phyloP scores from a whole-genome alignment of 1,139 yeast genomes.

The Protomyces lactucae-debilis region DNA sequence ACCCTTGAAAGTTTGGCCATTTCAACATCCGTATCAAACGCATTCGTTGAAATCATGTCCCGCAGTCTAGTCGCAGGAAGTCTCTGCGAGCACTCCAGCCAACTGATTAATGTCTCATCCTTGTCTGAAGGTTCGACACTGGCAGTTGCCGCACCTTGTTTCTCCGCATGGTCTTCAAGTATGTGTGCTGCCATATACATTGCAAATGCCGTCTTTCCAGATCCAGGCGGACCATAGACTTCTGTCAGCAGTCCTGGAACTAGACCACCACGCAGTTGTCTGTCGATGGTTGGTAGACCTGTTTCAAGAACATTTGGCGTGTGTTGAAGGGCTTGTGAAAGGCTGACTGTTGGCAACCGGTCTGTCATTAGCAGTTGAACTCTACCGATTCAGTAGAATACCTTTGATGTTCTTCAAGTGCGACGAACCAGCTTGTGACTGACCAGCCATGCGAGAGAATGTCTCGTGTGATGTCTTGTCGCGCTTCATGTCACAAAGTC shows the following conservation, averaged over 20 bases:
- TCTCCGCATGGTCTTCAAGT: neutral
- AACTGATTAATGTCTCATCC: neutral
- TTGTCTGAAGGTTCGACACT: neutral
- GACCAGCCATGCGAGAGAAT: neutral
- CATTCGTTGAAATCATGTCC: neutral
- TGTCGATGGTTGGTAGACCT: constrained; percentile 9
- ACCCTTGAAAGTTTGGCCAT: neutral
- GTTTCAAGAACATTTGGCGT: neutral
- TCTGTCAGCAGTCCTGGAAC: constrained; percentile 23
- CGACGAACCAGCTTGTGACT: neutral
- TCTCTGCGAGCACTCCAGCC: constrained; percentile 14
- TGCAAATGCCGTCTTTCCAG: constrained; percentile 28
- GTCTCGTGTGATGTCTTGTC: neutral
- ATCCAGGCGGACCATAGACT: constrained; percentile 27
- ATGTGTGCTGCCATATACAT: constrained; percentile 15
- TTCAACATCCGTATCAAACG: neutral
- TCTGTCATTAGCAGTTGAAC: neutral
- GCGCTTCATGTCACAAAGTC: neutral
- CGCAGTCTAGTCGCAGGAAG: constrained; percentile 14
- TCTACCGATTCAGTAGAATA: neutral
- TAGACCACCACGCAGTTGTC: constrained; percentile 17
- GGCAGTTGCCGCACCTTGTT: neutral
- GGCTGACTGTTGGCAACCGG: constrained; percentile 17
- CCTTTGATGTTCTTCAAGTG: neutral
- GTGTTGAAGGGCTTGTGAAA: constrained; percentile 10